These are phyloP conservation scores for Populus nigra DNA, from an alignment of 345 rosid species.

Conservation along the genomic window DNA sequence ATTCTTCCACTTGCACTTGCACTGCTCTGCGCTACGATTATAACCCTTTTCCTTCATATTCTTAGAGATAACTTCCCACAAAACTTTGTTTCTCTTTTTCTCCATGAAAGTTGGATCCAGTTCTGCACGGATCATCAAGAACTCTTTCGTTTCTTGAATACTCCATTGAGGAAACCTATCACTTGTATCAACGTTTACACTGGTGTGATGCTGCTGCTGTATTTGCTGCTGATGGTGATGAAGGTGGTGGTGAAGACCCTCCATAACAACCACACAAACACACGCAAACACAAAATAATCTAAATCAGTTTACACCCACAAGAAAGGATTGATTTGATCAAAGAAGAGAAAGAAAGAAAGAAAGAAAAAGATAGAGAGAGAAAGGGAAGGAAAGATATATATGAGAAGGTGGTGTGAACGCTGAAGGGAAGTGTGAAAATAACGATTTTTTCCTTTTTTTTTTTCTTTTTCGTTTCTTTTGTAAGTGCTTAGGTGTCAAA, in stretches of 20 bases:
- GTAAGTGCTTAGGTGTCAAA: constrained; percentile 33
- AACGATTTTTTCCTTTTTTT: too few species aligned
- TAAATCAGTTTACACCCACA: not conserved
- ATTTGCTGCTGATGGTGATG: constrained; percentile 30
- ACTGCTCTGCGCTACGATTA: constrained; percentile 93
- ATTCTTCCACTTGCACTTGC: constrained; percentile 99
- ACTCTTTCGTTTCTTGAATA: constrained; percentile 79
- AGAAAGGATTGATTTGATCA: constrained; percentile 15
- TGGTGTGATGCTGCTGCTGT: constrained; percentile 39
- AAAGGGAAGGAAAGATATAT: constrained; percentile 33
- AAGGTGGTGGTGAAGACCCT: constrained; percentile 48
- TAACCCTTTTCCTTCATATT: constrained; percentile 79
- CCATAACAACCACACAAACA: constrained; percentile 38
- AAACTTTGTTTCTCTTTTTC: constrained; percentile 84
- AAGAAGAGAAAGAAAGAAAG: not conserved
- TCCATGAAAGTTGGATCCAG: constrained; percentile 89
- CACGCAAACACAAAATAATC: constrained; percentile 15
- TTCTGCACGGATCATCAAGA: constrained; percentile 72
- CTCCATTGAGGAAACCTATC: constrained; percentile 99
- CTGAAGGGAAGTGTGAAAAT: constrained; percentile 50
- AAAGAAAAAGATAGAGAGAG: constrained; percentile 20
- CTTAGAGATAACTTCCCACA: constrained; percentile 80
- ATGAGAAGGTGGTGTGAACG: constrained; percentile 41
- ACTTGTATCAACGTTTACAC: constrained; percentile 39
- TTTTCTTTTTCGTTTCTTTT: not conserved